A percentile compares a stretch with the other conserved stretches of the same genome.
Evolutionary conservation across 345 rosid genomes (phyloP).

Genomic region (Eutrema japonicum): DNA sequence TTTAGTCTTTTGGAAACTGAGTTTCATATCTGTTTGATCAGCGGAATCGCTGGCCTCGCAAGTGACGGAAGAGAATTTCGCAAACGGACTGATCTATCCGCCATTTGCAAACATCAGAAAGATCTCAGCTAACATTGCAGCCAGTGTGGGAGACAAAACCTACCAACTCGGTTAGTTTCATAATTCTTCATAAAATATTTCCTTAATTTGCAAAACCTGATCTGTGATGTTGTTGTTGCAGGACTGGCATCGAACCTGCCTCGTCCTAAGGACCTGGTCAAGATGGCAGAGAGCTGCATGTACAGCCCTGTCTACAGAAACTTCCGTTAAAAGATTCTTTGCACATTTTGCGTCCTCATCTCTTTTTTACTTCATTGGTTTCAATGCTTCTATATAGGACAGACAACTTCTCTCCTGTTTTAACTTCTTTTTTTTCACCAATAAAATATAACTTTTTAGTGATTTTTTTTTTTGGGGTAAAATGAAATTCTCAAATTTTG

Average conservation of each 20-base stretch:
- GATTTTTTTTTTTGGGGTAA: too few relatives aligned
- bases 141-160: slow-evolving; percentile 84
- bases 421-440: background rate
- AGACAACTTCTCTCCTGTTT: slow-evolving; percentile 19
- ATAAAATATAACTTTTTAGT: background rate
- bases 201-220: background rate
- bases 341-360: background rate
- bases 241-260: slow-evolving; percentile 94
- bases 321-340: slow-evolving; percentile 62
- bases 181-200: background rate
- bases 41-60: slow-evolving; percentile 92
- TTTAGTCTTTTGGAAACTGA: background rate
- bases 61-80: slow-evolving; percentile 65
- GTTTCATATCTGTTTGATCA: slow-evolving; percentile 39
- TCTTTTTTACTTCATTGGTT: slow-evolving; percentile 18
- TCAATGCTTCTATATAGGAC: slow-evolving; percentile 17
- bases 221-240: slow-evolving; percentile 28
- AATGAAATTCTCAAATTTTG: too few relatives aligned
- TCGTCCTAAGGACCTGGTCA: slow-evolving; percentile 77
- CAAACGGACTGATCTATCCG: slow-evolving; percentile 80
- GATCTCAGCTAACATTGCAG: slow-evolving; percentile 91
- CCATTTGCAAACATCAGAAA: slow-evolving; percentile 86
- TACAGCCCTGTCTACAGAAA: slow-evolving; percentile 80
- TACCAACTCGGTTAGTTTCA: slow-evolving; percentile 80
- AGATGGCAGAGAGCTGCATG: slow-evolving; percentile 95